Evolutionary conservation across 2,329 filamentous ascomycete species (phyloP).

Genomic region (Sarocladiaceae sp.): DNA sequence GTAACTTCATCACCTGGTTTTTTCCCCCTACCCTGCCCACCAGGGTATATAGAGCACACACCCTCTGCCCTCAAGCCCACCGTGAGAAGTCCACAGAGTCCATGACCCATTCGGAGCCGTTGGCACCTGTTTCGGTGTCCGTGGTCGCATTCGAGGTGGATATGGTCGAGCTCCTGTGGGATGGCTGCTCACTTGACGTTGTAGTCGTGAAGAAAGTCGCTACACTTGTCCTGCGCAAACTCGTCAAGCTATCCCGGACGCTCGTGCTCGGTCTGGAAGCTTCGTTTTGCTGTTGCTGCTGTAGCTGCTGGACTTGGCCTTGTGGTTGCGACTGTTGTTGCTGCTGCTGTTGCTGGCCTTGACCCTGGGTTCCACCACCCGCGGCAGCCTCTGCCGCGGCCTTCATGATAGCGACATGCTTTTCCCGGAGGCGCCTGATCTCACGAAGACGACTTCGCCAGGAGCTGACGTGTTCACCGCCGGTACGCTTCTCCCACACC

Average conservation of each 20-base stretch:
- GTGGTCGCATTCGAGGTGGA: constrained; percentile 47
- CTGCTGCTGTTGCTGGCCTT: neutral
- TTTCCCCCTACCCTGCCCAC: no score
- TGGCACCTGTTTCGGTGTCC: constrained; percentile 41
- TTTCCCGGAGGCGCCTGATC: constrained; percentile 75
- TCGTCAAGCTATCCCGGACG: constrained; percentile 55
- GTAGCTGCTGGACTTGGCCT: constrained; percentile 13
- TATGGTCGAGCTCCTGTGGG: constrained; percentile 53
- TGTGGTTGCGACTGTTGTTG: neutral
- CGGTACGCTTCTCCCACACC: constrained; percentile 76
- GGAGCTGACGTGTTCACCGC: constrained; percentile 77
- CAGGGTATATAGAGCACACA: no score
- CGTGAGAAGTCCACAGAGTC: constrained; percentile 45
- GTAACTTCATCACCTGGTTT: no score
- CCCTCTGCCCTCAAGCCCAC: constrained; percentile 38
- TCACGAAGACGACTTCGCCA: constrained; percentile 84
- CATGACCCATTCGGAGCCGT: constrained; percentile 28
- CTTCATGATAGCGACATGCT: constrained; percentile 48
- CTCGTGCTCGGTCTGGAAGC: constrained; percentile 38
- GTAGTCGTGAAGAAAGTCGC: constrained; percentile 57
- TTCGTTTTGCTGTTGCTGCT: constrained; percentile 17
- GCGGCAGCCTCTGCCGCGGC: constrained; percentile 15
- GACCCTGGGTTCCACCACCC: neutral
- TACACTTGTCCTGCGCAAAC: constrained; percentile 56
- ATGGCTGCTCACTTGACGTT: constrained; percentile 49